Conservation (phyloP, 2,329 filamentous ascomycete genomes). For the Cadophora malorum region DNA sequence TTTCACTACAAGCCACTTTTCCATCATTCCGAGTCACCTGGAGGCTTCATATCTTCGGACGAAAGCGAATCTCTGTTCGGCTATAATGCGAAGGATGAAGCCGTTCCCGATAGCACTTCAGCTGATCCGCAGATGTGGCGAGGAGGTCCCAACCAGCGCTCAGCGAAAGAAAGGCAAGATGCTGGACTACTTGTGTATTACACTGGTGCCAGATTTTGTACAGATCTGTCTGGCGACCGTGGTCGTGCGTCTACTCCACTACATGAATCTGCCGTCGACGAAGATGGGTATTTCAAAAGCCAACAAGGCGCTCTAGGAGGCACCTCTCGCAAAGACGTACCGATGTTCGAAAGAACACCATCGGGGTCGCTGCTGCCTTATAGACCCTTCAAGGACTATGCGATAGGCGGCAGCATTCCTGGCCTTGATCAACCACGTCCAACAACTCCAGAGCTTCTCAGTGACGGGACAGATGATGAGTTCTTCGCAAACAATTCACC, state of each 20-base stretch:
- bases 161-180: constrained; percentile 43
- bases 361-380: constrained; percentile 60
- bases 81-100: constrained; percentile 5
- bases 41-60: constrained; percentile 53
- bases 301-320: constrained; percentile 32
- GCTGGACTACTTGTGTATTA: constrained; percentile 86
- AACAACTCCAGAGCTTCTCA: constrained; percentile 37
- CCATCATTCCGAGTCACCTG: constrained; percentile 55
- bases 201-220: constrained; percentile 79
- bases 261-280: constrained; percentile 55
- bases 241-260: constrained; percentile 56
- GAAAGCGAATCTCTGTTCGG: constrained; percentile 51
- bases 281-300: constrained; percentile 45
- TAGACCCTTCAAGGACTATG: constrained; percentile 56
- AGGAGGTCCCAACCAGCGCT: background rate
- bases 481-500: constrained; percentile 38
- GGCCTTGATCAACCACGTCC: constrained; percentile 31
- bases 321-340: constrained; percentile 24
- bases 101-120: background rate
- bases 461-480: constrained; percentile 34
- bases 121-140: constrained; percentile 10
- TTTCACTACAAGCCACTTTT: constrained; percentile 73
- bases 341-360: constrained; percentile 48
- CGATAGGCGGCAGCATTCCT: constrained; percentile 34
- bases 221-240: constrained; percentile 75